phyloP scores from a whole-genome alignment of 805 yeast genomes.

The Suhomyces sp. region DNA sequence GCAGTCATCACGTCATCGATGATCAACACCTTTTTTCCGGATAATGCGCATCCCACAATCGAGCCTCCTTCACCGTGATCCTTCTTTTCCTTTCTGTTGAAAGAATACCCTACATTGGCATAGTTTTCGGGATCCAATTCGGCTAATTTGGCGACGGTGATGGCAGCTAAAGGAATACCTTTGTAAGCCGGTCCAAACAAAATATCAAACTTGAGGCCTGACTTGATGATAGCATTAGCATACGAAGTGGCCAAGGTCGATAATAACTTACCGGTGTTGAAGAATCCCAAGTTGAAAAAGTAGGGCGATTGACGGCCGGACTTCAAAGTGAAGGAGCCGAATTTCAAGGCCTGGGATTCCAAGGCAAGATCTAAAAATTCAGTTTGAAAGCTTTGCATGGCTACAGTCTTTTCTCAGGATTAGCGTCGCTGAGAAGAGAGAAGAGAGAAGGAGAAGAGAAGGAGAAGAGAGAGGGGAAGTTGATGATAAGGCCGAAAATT shows the following conservation, averaged over 20 bases:
- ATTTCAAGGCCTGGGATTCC: conserved; percentile 76
- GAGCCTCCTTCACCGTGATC: conserved; percentile 98
- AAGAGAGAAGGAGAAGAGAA: conserved; percentile 1
- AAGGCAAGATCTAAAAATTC: conserved; percentile 79
- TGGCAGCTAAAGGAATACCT: conserved; percentile 93
- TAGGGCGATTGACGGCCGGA: conserved; percentile 95
- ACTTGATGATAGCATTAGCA: conserved; percentile 79
- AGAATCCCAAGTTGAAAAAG: conserved; percentile 90
- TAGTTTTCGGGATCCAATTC: conserved; percentile 84
- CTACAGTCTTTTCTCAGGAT: conserved; percentile 3
- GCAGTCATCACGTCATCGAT: conserved; percentile 98
- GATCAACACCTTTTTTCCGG: conserved; percentile 71
- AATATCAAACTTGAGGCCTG: conserved; percentile 83
- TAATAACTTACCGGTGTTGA: conserved; percentile 74
- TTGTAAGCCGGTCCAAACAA: conserved; percentile 97
- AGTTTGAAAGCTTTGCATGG: conserved; percentile 52
- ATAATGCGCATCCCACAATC: conserved; percentile 80
- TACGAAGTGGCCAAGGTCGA: conserved; percentile 84
- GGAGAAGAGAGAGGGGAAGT: conserved; percentile 2
- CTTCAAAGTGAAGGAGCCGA: conserved; percentile 86
- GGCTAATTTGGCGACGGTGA: conserved; percentile 87
- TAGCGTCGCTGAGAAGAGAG: conserved; percentile 1
- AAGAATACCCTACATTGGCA: conserved; percentile 77
- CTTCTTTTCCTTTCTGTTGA: conserved; percentile 93
- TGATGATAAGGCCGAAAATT: neutral